Percentiles rank a stretch among this genome's conserved stretches.
phyloP scores from a whole-genome alignment of 352 stramenopile species.

The Phytophthora parvispora region DNA sequence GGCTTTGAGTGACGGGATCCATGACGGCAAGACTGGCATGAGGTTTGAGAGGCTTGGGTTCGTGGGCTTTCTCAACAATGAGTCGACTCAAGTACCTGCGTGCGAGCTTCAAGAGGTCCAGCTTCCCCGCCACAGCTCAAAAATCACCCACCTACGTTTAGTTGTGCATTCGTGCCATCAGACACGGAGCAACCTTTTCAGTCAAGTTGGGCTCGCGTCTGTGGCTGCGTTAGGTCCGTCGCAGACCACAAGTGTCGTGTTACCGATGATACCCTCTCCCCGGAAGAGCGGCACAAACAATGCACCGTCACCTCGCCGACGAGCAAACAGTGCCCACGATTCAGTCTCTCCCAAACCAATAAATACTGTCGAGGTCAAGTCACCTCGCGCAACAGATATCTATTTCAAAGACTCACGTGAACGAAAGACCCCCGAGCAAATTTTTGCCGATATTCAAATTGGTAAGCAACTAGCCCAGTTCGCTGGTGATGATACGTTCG shows the following conservation, averaged over 20 bases:
- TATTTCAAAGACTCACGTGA: constrained; percentile 35
- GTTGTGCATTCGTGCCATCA: constrained; percentile 57
- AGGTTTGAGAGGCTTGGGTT: constrained; percentile 56
- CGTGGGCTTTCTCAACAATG: constrained; percentile 42
- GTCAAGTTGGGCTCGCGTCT: constrained; percentile 57
- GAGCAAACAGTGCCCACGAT: neutral
- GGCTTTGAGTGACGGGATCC: neutral
- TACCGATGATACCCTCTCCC: constrained; percentile 24
- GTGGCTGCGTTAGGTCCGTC: constrained; percentile 28
- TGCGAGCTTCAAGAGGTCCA: constrained; percentile 68
- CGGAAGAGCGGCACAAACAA: neutral
- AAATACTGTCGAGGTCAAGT: neutral
- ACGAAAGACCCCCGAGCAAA: constrained; percentile 47
- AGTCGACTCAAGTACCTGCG: constrained; percentile 24
- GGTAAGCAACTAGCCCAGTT: constrained; percentile 24
- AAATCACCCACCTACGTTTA: constrained; percentile 49
- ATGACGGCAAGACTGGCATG: constrained; percentile 13
- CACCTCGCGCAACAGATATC: constrained; percentile 19
- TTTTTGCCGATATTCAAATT: constrained; percentile 44
- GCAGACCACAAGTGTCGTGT: neutral
- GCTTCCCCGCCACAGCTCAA: constrained; percentile 18
- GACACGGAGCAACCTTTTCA: constrained; percentile 56
- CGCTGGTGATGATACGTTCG: constrained; percentile 8
- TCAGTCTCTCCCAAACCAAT: neutral
- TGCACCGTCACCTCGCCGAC: neutral